Conservation (phyloP, 2,329 filamentous ascomycete species). For the Pleomassaria siparia region DNA sequence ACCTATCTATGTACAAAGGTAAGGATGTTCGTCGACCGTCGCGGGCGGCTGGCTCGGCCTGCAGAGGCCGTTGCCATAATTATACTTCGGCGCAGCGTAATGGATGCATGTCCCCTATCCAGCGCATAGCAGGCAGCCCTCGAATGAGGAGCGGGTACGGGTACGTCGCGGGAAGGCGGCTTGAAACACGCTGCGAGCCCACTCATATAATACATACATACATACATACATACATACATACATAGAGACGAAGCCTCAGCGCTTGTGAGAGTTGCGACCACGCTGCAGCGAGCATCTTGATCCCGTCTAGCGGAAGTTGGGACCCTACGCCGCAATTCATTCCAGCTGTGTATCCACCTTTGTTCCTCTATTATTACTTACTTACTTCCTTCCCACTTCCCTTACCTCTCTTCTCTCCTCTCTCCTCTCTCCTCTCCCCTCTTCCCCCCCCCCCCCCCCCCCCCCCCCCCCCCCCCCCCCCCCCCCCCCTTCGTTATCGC, state of each 20-base stretch:
- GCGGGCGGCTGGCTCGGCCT: slow-evolving; percentile 8
- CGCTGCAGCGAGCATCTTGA: slow-evolving; percentile 9
- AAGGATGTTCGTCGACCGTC: slow-evolving; percentile 12
- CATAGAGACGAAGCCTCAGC: slow-evolving; percentile 29
- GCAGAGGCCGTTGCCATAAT: slow-evolving; percentile 9
- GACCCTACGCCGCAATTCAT: slow-evolving; percentile 18
- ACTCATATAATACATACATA: slow-evolving; percentile 31
- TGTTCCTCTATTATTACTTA: not conserved
- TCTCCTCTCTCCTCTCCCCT: no score
- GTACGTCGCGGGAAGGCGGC: slow-evolving; percentile 27
- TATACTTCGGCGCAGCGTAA: slow-evolving; percentile 11
- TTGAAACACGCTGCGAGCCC: slow-evolving; percentile 31
- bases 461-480: no score
- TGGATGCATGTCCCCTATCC: slow-evolving; percentile 6
- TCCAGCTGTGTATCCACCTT: not conserved
- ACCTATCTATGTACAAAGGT: no score
- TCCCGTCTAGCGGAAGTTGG: slow-evolving; percentile 12
- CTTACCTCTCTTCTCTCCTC: not conserved
- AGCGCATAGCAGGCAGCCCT: slow-evolving; percentile 18
- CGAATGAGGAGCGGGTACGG: slow-evolving; percentile 27
- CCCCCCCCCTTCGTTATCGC: not conserved
- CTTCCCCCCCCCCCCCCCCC: no score
- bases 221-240: no score
- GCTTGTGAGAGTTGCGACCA: slow-evolving; percentile 25
- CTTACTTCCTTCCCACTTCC: not conserved